A percentile compares a stretch with the other conserved stretches of the same genome.
Conservation (phyloP, 1,284 basidiomycete species). For the Trichosporon asahii region DNA sequence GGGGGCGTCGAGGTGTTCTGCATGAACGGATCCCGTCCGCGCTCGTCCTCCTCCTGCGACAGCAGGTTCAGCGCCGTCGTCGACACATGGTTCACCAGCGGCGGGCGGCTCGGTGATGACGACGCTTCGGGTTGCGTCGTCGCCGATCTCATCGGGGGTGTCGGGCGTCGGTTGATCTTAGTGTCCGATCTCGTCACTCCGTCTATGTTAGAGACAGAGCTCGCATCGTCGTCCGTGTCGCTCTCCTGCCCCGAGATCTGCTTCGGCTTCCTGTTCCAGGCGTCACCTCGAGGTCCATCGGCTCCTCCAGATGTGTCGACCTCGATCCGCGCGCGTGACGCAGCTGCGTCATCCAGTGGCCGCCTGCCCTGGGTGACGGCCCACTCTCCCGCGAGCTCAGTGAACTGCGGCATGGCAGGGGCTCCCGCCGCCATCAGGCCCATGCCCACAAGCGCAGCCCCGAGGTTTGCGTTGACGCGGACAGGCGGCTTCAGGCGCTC, state of each 20-base stretch:
- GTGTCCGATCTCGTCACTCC: constrained; percentile 8
- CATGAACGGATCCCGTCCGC: constrained; percentile 40
- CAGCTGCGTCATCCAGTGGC: constrained; percentile 43
- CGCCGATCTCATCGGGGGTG: constrained; percentile 5
- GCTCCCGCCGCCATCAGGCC: constrained; percentile 73
- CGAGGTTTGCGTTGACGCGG: constrained; percentile 68
- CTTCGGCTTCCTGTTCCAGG: constrained; percentile 13
- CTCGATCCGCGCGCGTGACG: constrained; percentile 43
- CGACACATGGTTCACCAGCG: constrained; percentile 15
- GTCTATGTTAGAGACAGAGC: not conserved
- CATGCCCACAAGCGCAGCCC: constrained; percentile 79
- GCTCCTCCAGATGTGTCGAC: constrained; percentile 44
- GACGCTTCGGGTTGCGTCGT: constrained; percentile 12
- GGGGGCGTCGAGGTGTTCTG: constrained; percentile 24
- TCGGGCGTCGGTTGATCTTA: constrained; percentile 12
- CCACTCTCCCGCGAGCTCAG: constrained; percentile 70
- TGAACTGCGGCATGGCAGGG: constrained; percentile 72
- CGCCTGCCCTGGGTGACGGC: constrained; percentile 80
- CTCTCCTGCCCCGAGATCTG: constrained; percentile 18
- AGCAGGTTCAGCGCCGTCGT: constrained; percentile 6
- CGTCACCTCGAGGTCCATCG: constrained; percentile 33
- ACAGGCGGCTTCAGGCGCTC: constrained; percentile 34
- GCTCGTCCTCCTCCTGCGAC: constrained; percentile 14
- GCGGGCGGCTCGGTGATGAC: not conserved
- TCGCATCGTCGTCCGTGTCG: constrained; percentile 54